Evolutionary conservation across 768 basidiomycete genomes (phyloP).

Genomic region (Kwoniella heveanensis): DNA sequence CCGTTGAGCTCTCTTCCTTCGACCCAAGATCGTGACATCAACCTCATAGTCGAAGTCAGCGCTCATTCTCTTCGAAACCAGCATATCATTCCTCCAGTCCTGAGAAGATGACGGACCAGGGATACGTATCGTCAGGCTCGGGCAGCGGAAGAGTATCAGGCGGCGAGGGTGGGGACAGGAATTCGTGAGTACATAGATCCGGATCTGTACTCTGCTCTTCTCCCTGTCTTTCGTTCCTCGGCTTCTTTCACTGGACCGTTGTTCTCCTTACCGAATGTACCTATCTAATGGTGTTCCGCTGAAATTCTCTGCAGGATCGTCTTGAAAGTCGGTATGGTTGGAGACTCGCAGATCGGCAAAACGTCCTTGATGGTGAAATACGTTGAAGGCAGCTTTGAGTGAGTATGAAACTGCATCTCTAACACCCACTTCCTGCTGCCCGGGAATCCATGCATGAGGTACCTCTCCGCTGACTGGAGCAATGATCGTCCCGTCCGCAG

Average conservation of each 20-base stretch:
- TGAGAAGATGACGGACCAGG: constrained; percentile 47
- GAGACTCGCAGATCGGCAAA: constrained; percentile 99
- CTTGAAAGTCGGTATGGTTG: constrained; percentile 99
- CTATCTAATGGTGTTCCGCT: no score
- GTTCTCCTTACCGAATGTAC: no score
- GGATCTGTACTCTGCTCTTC: not conserved
- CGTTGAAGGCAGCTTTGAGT: constrained; percentile 94
- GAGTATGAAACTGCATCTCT: constrained; percentile 13
- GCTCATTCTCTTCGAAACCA: no score
- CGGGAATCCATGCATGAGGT: no score
- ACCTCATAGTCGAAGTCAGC: no score
- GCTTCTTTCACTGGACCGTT: no score
- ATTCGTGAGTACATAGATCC: constrained; percentile 32
- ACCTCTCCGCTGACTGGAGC: no score
- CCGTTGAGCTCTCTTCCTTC: no score
- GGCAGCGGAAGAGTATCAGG: constrained; percentile 51
- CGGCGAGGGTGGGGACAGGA: constrained; percentile 46
- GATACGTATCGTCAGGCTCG: constrained; percentile 47
- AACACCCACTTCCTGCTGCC: no score
- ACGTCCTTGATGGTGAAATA: constrained; percentile 99
- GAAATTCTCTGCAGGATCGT: constrained; percentile 67
- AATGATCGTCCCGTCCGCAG: constrained; percentile 21
- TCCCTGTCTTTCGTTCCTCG: no score
- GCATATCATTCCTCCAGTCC: no score
- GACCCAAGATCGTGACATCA: no score